phyloP scores from a whole-genome alignment of 2,329 filamentous ascomycete genomes.

The Penicillium sp. region DNA sequence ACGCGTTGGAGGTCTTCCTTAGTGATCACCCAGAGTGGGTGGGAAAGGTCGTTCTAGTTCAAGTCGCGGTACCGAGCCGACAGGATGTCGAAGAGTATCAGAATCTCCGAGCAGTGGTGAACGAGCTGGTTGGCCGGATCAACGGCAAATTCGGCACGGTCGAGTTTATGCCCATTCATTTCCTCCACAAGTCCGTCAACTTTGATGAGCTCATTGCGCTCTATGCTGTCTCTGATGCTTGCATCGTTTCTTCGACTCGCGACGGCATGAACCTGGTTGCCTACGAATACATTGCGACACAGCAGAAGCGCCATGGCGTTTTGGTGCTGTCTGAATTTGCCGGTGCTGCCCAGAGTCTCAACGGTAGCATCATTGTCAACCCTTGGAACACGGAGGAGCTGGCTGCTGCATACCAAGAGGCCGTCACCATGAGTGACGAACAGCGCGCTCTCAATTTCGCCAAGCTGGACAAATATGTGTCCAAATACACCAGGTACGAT shows the following conservation, averaged over 20 bases:
- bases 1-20: constrained; percentile 92
- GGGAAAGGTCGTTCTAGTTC: constrained; percentile 90
- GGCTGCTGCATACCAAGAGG: constrained; percentile 86
- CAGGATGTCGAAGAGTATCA: constrained; percentile 98
- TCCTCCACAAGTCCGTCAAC: constrained; percentile 90
- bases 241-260: constrained; percentile 87
- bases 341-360: constrained; percentile 88
- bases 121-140: constrained; percentile 92
- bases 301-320: constrained; percentile 82
- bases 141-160: constrained; percentile 95
- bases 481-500: constrained; percentile 79
- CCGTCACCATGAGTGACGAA: constrained; percentile 93
- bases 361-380: constrained; percentile 90
- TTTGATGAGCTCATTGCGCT: constrained; percentile 93
- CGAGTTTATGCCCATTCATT: constrained; percentile 98
- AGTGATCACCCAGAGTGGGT: constrained; percentile 98
- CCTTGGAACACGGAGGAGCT: constrained; percentile 98
- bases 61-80: constrained; percentile 89
- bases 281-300: constrained; percentile 95
- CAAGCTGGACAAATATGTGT: constrained; percentile 90
- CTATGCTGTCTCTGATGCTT: constrained; percentile 87
- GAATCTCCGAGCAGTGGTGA: constrained; percentile 89
- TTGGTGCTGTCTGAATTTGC: constrained; percentile 97
- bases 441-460: constrained; percentile 80
- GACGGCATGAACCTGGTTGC: constrained; percentile 99